Evolutionary conservation across 352 stramenopile species (phyloP), one percentile per base, ranked within the genome.

Genomic region (Globisporangium irregulare): DNA sequence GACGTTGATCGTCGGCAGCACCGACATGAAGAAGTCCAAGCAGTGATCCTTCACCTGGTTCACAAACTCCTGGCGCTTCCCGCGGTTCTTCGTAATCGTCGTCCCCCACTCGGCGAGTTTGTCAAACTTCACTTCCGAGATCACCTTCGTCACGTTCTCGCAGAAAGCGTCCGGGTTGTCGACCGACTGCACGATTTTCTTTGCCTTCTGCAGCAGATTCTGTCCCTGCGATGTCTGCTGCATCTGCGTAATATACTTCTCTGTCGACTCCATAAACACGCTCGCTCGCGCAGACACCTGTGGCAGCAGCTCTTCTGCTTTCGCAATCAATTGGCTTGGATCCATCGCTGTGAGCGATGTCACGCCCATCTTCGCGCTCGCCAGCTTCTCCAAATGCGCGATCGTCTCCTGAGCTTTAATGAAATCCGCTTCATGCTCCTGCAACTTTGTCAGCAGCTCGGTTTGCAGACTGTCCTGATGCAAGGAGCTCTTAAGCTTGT

Each of bases 21-120:
- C 87, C 0, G 87, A 95, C 68, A 87, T 91, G 63, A 95, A 91
- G 54, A 95, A 95, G 66, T 95, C 86, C 7, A 95, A 74, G 43
- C 86, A 94, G 54, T 93, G 82, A 61, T 95, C 79, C 58, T 95
- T 95, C 67, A 95, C 77, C 22, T 77, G 79, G 67, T 95, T 77
- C 18, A 94, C 76, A 50, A 94, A 92, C 54, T 84, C 80, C 66
- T 95, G 87, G 1, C 87, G 78, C 60, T 92, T 92, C 55, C 89
- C 74, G 5, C 74, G 70, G 56, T 92, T 82, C 24, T 71, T 82
- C 27, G 83, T 80, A 32, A 95, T 68, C 22, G 81, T 86, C 25
- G 22, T 84, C 12, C 82, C 83, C 85, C 87, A 93, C 48, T 76
- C 80, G 0, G 84, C 78, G 43, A 94, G 67, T 32, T 91, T 89